Evolutionary conservation across 345 rosid species (phyloP), one percentile per base, ranked within the genome.

Genomic region (Citrus cavaleriei): DNA sequence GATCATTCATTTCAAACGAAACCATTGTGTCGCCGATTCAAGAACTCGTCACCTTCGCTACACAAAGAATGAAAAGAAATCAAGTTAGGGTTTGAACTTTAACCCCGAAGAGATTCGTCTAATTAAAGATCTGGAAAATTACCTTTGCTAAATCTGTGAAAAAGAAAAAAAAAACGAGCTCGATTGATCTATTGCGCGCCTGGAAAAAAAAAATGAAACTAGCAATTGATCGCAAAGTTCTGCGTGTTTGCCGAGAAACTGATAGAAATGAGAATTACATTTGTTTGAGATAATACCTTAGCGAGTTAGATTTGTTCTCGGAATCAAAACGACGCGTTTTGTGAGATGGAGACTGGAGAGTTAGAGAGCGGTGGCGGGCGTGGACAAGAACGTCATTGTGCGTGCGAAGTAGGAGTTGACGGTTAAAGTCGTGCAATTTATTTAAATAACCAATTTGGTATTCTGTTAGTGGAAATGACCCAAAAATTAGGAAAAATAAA

Each of bases 1-100:
- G 84, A 77, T 84, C 86, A 75, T 81, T 84, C 82, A 84, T 84
- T 67, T 84, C 86, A 22, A 84, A 81, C 10, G 82, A 74, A 78
- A 81, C 86, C 86, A 84, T 84, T 28, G 84, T 62, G 76, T 68
- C 19, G 7, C 61, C 4, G 73, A 78, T 58, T 78, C 34, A 54
- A 6, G 9, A 37, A 62, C 70, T 38, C 4, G 18, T 35, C 77
- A 57, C 58, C 30, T 34, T 55, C 73, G 40, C 79, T 67, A 13
- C 64, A 66, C 30, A 16, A 3, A 22, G 57, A 66, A 55, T 34
- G 49, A 22, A 8, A 13, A 21, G 32, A 66, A 57, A 67, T 19
- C 46, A 32, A 55, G 66, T 61, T 63, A 75, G 62, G 69, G 77
- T 27, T 74, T 65, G 19, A 37, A 18, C 22, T 54, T 54, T 16